Evolutionary conservation across 1,284 basidiomycete genomes (phyloP).

Genomic region (Fomitopsis palustris): DNA sequence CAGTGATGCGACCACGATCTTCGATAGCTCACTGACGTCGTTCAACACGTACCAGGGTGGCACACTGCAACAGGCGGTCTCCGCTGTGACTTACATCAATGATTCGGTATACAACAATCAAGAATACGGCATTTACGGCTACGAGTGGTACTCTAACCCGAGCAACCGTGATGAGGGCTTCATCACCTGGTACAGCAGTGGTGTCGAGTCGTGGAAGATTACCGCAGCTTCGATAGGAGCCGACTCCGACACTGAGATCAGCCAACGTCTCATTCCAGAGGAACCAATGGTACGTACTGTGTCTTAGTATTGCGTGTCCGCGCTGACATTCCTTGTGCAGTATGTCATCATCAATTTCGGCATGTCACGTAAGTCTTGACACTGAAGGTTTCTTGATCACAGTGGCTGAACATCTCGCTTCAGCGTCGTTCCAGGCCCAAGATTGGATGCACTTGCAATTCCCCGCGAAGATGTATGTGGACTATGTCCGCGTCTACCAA

Average conservation of each 20-base stretch:
- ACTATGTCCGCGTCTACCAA: slow-evolving; percentile 80
- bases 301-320: not conserved
- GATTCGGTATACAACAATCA: slow-evolving; percentile 50
- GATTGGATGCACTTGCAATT: slow-evolving; percentile 67
- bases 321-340: slow-evolving; percentile 31
- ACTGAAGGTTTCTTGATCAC: not conserved
- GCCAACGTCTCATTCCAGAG: slow-evolving; percentile 68
- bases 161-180: slow-evolving; percentile 60
- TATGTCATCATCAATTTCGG: slow-evolving; percentile 76
- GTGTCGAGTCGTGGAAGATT: slow-evolving; percentile 62
- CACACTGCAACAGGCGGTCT: slow-evolving; percentile 79
- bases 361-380: slow-evolving; percentile 54
- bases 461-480: slow-evolving; percentile 68
- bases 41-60: slow-evolving; percentile 75
- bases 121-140: slow-evolving; percentile 58
- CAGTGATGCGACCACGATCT: slow-evolving; percentile 49
- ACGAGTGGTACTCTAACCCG: slow-evolving; percentile 74
- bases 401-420: not conserved
- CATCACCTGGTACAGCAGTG: slow-evolving; percentile 70
- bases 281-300: slow-evolving; percentile 63
- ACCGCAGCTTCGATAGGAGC: slow-evolving; percentile 56
- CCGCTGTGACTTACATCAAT: slow-evolving; percentile 57
- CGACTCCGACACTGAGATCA: slow-evolving; percentile 51
- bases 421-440: slow-evolving; percentile 61
- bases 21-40: slow-evolving; percentile 46